Evolutionary conservation across 179 eudicot species (phyloP).

Genomic region (Spergularia azorica): DNA sequence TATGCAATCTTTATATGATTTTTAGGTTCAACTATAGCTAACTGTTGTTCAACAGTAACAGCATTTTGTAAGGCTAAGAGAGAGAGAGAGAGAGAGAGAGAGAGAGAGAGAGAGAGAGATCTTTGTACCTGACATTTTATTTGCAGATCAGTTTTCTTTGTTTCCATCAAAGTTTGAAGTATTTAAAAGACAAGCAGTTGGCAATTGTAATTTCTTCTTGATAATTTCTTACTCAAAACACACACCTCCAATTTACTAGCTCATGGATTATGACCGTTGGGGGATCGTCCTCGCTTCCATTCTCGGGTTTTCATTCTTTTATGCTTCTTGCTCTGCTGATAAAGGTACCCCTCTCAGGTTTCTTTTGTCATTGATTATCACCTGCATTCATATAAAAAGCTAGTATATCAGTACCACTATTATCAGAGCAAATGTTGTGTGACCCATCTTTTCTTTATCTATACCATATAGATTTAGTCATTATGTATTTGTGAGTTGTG

Average conservation of each 20-base stretch:
- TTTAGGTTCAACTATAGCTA: conserved; percentile 7
- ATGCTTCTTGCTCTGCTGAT: conserved; percentile 32
- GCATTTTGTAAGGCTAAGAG: conserved; percentile 21
- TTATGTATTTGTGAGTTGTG: conserved; percentile 24
- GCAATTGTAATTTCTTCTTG: conserved; percentile 14
- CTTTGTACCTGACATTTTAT: conserved; percentile 25
- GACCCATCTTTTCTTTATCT: conserved; percentile 18
- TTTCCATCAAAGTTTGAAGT: neutral
- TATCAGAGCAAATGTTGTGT: conserved; percentile 17
- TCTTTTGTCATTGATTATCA: neutral
- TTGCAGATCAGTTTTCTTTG: conserved; percentile 9
- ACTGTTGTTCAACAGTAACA: conserved; percentile 34
- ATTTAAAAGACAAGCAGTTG: conserved; percentile 38
- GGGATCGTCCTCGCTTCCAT: conserved; percentile 21
- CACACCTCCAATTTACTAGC: conserved; percentile 12
- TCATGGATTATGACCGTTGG: conserved; percentile 34
- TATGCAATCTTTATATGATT: conserved; percentile 31
- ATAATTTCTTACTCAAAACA: conserved; percentile 19
- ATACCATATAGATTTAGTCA: conserved; percentile 16
- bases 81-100: conserved; percentile 7
- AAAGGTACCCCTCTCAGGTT: conserved; percentile 28
- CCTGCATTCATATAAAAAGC: neutral
- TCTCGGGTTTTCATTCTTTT: conserved; percentile 30
- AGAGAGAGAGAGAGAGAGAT: conserved; percentile 20
- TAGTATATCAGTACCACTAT: neutral